These are phyloP conservation scores for Lactifluus hygrophoroides DNA, from an alignment of 768 basidiomycete genomes.

Conservation along the genomic window DNA sequence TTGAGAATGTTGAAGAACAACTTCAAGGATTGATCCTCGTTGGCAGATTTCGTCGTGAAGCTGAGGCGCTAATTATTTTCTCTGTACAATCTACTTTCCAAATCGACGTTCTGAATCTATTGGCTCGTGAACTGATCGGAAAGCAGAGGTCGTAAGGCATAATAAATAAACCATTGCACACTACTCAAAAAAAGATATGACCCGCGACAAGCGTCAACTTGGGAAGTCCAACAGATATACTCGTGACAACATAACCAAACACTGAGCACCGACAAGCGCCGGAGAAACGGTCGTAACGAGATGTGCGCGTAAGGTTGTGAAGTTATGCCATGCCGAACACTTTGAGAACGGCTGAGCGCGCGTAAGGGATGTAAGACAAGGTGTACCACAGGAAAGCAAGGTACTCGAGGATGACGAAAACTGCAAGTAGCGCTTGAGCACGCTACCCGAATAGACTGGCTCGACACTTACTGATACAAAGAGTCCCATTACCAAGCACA, in stretches of 20 bases:
- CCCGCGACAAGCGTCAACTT: not conserved
- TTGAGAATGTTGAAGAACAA: conserved; percentile 82
- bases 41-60: not conserved
- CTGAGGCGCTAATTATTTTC: not conserved
- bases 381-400: conserved; percentile 89
- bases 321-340: conserved; percentile 39
- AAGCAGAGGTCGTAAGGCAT: not conserved
- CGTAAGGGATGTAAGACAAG: conserved; percentile 87
- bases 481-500: conserved; percentile 54
- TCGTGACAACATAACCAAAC: conserved; percentile 5
- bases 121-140: not conserved
- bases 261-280: not conserved
- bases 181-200: not conserved
- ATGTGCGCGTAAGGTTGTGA: not conserved
- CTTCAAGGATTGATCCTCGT: conserved; percentile 48
- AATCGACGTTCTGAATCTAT: not conserved
- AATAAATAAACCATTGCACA: not conserved
- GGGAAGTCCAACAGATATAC: conserved; percentile 2
- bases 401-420: conserved; percentile 88
- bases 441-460: not conserved
- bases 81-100: not conserved
- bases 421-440: conserved; percentile 23
- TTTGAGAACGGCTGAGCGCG: conserved; percentile 63
- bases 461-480: conserved; percentile 52
- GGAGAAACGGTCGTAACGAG: not conserved